Evolutionary conservation across 768 basidiomycete genomes (phyloP), one percentile per base, ranked within the genome.

Genomic region (Auriscalpium microsporum): DNA sequence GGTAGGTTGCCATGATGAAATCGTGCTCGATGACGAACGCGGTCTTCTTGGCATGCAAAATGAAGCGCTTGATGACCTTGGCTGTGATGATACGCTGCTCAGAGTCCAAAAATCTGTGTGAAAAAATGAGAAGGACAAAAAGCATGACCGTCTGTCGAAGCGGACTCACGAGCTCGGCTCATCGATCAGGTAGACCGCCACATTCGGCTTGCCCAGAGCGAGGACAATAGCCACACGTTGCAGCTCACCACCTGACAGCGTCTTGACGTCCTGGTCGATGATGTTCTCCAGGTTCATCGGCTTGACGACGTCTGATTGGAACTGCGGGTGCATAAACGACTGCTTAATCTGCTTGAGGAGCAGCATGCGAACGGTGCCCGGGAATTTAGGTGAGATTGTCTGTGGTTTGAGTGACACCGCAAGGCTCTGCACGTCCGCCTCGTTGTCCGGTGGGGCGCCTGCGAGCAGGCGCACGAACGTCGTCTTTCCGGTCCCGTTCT

Each of bases 1-100:
- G 88, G 71, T 99, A 98, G 2, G 95, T 97, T 4, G 95, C 94
- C 95, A 97, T 97, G 75, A 98, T 96, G 72, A 99, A 97, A 76
- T 98, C 95, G 83, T 99, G 96, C 79, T 99, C 96, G 66, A 99
- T 97, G 64, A 99, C 81, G 69, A 99, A 97, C 0, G 96, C 96
- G 1, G 94, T 98, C 75, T 94, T 94, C 78, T 96, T 96, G 13
- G 93, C 82, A 66, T 96, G 90, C 34, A 98, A 83, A 65, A 99
- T 91, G 73, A 95, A 97, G 48, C 95, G 85, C 72, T 99, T 98
- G 76, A 99, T 98, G 64, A 98, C 94, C 69, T 97, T 95, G 67
- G 87, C 86, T 16, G 95, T 90, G 61, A 94, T 91, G 68, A 99
- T 98, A 84, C 96, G 96, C 70, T 99, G 96, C 69, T 99, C 96